These are phyloP conservation scores for Xylariaceae sp. DNA, from an alignment of 2,329 filamentous ascomycete genomes.

Conservation along the genomic window DNA sequence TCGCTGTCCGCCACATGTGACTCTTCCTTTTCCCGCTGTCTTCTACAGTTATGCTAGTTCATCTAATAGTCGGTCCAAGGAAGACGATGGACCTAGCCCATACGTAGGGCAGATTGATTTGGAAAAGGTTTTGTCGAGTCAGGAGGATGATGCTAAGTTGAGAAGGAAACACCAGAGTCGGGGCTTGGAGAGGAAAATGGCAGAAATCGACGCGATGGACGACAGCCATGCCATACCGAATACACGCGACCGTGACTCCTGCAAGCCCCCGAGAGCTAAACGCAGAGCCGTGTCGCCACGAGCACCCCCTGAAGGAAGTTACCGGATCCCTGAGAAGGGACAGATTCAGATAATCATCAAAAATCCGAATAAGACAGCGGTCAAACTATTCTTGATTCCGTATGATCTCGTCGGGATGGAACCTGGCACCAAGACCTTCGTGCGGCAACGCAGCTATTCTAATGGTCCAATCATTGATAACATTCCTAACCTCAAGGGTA, in stretches of 20 bases:
- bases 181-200: conserved; percentile 36
- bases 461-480: conserved; percentile 78
- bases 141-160: conserved; percentile 44
- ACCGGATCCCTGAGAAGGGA: conserved; percentile 88
- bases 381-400: conserved; percentile 90
- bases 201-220: conserved; percentile 30
- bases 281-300: conserved; percentile 57
- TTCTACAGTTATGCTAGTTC: conserved; percentile 88
- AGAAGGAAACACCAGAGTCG: conserved; percentile 48
- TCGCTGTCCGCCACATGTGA: conserved; percentile 84
- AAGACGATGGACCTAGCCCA: conserved; percentile 84
- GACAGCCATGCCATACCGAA: conserved; percentile 20
- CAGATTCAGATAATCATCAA: conserved; percentile 97
- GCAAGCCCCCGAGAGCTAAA: conserved; percentile 39
- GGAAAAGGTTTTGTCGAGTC: conserved; percentile 67
- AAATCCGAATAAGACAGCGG: conserved; percentile 96
- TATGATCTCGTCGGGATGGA: conserved; percentile 94
- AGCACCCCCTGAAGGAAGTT: conserved; percentile 80
- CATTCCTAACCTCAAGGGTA: conserved; percentile 34
- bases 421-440: conserved; percentile 89
- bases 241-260: conserved; percentile 32
- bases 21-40: conserved; percentile 85
- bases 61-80: conserved; percentile 56
- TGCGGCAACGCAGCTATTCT: conserved; percentile 90
- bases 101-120: conserved; percentile 93